Evolutionary conservation across 805 yeast genomes (phyloP), one percentile per base, ranked within the genome.

Genomic region (Teunomyces gatunensis): DNA sequence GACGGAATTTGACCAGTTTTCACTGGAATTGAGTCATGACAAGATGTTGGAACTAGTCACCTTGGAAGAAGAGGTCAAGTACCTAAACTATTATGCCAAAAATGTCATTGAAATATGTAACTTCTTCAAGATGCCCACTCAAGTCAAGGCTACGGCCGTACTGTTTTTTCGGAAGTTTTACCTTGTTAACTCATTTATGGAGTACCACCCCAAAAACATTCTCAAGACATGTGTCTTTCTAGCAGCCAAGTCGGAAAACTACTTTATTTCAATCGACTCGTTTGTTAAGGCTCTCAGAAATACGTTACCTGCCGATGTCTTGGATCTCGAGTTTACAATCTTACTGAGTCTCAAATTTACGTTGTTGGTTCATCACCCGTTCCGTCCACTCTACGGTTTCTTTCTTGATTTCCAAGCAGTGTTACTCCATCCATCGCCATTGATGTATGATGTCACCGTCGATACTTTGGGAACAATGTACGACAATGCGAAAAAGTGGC

Each of bases 211-310:
- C 9, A 87, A 88, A 59, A 79, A 83, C 49, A 76, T 94, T 15
- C 75, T 94, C 67, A 78, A 68, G 52, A 68, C 75, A 5, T 85
- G 96, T 52, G 78, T 94, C 10, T 94, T 90, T 63, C 71, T 94
- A 29, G 96, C 97, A 5, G 91, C 97, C 37, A 94, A 94, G 66
- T 81, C 91, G 13, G 99, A 94, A 60, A 92, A 94, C 67, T 85
- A 81, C 63, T 92, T 91, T 67, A 85, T 94, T 27, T 81, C 96
- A 23, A 87, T 92, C 50, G 85, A 86, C 37, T 78, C 87, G 9
- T 91, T 92, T 61, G 83, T 88, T 47, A 78, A 79, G 47, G 79
- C 85, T 41, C 78, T 92, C 17, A 82, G 81, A 12, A 84, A 85
- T 46, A 79, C 87, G 0, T 79, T 82, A 32, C 83, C 86, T 1